Evolutionary conservation across 345 rosid species (phyloP).

Genomic region (Luvunga scandens): DNA sequence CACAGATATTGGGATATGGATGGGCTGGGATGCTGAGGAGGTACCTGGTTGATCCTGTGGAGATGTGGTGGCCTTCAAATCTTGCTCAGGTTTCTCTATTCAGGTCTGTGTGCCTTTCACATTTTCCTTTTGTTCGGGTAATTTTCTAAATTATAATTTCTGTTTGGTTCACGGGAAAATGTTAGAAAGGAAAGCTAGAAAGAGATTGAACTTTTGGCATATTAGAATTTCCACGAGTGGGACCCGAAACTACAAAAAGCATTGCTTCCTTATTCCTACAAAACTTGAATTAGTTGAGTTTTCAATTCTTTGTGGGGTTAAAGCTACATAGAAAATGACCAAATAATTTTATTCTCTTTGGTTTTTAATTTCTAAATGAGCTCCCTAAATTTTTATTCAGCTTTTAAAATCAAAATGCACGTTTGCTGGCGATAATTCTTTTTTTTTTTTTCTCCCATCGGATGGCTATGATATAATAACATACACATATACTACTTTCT

Average conservation of each 20-base stretch:
- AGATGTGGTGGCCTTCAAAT: conserved; percentile 99
- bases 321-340: neutral
- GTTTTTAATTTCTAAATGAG: too few species aligned
- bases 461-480: neutral
- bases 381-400: too few species aligned
- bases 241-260: neutral
- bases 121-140: neutral
- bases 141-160: neutral
- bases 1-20: conserved; percentile 87
- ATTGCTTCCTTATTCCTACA: neutral
- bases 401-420: neutral
- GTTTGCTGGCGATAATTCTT: conserved; percentile 13
- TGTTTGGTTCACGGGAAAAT: conserved; percentile 29
- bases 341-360: neutral
- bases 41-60: conserved; percentile 93
- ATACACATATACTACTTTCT: neutral
- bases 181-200: neutral
- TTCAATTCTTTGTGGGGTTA: conserved; percentile 10
- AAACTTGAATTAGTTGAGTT: neutral
- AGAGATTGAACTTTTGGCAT: conserved; percentile 6
- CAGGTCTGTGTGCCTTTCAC: conserved; percentile 40
- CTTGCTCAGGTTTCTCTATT: conserved; percentile 98
- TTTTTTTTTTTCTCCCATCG: neutral
- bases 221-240: conserved; percentile 12
- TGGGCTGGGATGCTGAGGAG: conserved; percentile 99